phyloP scores from a whole-genome alignment of 1,139 yeast genomes.

The Sugiyamaella pinicola region DNA sequence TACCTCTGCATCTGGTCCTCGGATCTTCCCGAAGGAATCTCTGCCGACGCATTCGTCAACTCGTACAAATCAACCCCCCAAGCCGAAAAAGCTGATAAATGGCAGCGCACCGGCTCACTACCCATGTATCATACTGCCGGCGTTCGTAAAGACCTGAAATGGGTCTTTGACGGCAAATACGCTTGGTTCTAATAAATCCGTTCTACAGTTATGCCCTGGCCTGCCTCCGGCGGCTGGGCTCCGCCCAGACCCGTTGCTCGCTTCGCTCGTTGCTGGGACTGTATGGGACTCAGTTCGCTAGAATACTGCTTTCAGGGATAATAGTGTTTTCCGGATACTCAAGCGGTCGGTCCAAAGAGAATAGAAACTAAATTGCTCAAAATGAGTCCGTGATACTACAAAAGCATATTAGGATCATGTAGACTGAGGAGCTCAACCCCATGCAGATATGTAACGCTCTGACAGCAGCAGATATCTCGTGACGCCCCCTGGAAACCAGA shows the following conservation, averaged over 20 bases:
- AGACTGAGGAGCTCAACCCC: too few species aligned
- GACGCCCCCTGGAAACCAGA: too few species aligned
- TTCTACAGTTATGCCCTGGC: not conserved
- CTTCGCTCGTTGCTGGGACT: conserved; percentile 7
- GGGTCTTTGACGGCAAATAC: conserved; percentile 39
- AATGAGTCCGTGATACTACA: too few species aligned
- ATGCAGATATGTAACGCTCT: too few species aligned
- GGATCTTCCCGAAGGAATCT: conserved; percentile 34
- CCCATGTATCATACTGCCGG: conserved; percentile 33
- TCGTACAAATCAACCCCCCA: conserved; percentile 14
- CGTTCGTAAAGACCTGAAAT: conserved; percentile 24
- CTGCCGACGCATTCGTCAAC: conserved; percentile 20
- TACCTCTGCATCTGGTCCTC: conserved; percentile 34
- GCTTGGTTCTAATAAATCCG: conserved; percentile 36
- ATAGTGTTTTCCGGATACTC: too few species aligned
- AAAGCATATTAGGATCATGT: too few species aligned
- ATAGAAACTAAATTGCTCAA: too few species aligned
- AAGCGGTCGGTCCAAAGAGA: too few species aligned
- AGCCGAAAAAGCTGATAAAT: conserved; percentile 15
- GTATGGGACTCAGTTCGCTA: too few species aligned
- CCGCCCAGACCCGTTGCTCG: conserved; percentile 7
- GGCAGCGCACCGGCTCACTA: conserved; percentile 31
- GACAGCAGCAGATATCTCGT: too few species aligned
- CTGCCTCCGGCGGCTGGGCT: conserved; percentile 7
- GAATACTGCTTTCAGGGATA: too few species aligned